Conservation (phyloP, 1,139 yeast genomes). For the Zygosaccharomyces sapae region DNA sequence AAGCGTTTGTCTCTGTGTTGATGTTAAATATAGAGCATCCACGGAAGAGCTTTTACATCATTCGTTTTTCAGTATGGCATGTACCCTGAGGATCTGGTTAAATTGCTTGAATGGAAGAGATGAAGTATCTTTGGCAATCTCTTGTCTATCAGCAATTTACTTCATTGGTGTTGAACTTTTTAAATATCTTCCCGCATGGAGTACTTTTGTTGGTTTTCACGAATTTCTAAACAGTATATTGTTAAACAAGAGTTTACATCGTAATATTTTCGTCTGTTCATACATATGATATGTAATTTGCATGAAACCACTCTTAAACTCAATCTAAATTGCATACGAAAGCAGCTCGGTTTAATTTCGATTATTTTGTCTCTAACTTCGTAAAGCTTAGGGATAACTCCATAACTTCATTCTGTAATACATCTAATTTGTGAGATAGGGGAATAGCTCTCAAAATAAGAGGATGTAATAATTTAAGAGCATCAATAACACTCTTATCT, state of each 20-base stretch:
- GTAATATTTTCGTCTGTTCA: too few relatives aligned
- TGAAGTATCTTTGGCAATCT: slow-evolving; percentile 6
- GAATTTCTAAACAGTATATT: too few relatives aligned
- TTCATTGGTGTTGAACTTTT: too few relatives aligned
- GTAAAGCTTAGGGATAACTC: slow-evolving; percentile 31
- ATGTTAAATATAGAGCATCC: slow-evolving; percentile 85
- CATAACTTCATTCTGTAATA: slow-evolving; percentile 30
- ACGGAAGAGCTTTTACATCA: slow-evolving; percentile 84
- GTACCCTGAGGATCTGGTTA: slow-evolving; percentile 65
- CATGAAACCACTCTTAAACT: too few relatives aligned
- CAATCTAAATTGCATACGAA: too few relatives aligned
- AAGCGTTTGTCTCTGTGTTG: slow-evolving; percentile 91
- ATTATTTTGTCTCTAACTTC: slow-evolving; percentile 18
- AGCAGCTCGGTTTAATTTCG: too few relatives aligned
- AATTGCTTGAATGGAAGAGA: slow-evolving; percentile 65
- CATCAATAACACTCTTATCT: slow-evolving; percentile 13
- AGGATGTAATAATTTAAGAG: slow-evolving; percentile 35
- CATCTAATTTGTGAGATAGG: slow-evolving; percentile 34
- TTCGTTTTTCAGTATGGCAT: slow-evolving; percentile 69
- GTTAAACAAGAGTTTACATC: too few relatives aligned
- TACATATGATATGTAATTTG: too few relatives aligned
- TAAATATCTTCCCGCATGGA: too few relatives aligned
- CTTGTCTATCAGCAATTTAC: too few relatives aligned
- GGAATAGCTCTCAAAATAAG: slow-evolving; percentile 40
- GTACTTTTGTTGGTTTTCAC: too few relatives aligned